A percentile compares a stretch with the other conserved stretches of the same genome.
phyloP scores from a whole-genome alignment of 2,329 filamentous ascomycete species.

The Phaeosphaeriaceae sp. region DNA sequence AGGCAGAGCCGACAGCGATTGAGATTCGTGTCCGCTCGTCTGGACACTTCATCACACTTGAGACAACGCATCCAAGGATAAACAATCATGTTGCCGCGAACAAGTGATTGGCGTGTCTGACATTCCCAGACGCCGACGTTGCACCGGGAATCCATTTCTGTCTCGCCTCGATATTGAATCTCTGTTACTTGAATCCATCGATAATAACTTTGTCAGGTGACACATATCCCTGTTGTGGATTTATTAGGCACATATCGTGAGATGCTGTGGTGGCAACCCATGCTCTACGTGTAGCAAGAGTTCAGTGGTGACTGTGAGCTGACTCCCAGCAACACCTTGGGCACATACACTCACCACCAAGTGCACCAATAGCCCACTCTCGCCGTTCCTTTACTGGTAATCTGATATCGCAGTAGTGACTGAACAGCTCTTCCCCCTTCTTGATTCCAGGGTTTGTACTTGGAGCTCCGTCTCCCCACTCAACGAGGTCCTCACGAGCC shows the following conservation, averaged over 20 bases:
- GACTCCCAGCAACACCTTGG: constrained; percentile 78
- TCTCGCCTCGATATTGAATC: background rate
- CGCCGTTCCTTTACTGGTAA: constrained; percentile 79
- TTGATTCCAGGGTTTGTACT: constrained; percentile 66
- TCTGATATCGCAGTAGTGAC: constrained; percentile 91
- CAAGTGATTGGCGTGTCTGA: background rate
- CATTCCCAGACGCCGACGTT: background rate
- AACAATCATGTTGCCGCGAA: background rate
- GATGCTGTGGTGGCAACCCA: background rate
- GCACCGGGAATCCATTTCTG: background rate
- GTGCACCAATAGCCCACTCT: constrained; percentile 85
- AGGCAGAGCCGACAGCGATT: background rate
- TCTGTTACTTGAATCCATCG: background rate
- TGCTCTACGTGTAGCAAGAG: no score
- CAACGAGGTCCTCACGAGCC: constrained; percentile 65
- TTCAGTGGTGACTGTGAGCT: background rate
- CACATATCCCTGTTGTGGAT: background rate
- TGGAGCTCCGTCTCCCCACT: constrained; percentile 51
- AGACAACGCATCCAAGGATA: background rate
- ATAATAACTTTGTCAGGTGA: background rate
- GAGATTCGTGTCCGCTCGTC: background rate
- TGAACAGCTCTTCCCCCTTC: constrained; percentile 84
- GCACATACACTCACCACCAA: constrained; percentile 91
- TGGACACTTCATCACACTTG: background rate
- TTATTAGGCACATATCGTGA: background rate